Percentiles rank a stretch among this genome's conserved stretches.
phyloP scores from a whole-genome alignment of 1,284 basidiomycete species.

The Malassezia japonica region DNA sequence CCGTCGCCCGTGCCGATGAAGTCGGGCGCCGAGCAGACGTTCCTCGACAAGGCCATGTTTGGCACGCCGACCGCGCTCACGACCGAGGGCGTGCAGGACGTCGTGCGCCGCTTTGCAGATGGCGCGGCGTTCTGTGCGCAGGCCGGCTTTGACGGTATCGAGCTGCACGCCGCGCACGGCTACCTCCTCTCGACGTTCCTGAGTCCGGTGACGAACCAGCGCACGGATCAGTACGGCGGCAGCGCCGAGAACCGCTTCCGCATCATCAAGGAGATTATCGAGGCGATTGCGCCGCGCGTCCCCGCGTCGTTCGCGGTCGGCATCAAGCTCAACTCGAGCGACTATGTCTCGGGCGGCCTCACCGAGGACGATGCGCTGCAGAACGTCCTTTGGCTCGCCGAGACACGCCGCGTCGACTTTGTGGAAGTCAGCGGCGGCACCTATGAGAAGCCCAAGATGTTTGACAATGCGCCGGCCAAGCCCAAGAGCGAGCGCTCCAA shows the following conservation, averaged over 20 bases:
- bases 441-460: constrained; percentile 66
- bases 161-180: constrained; percentile 80
- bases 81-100: constrained; percentile 56
- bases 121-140: constrained; percentile 61
- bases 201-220: constrained; percentile 63
- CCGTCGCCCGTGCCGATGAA: constrained; percentile 63
- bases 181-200: constrained; percentile 76
- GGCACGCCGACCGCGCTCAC: constrained; percentile 54
- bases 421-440: constrained; percentile 79
- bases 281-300: constrained; percentile 57
- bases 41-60: constrained; percentile 50
- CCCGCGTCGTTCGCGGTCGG: constrained; percentile 63
- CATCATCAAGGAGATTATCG: constrained; percentile 61
- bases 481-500: constrained; percentile 20
- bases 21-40: constrained; percentile 20
- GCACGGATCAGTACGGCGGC: constrained; percentile 59
- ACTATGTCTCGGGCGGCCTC: constrained; percentile 59
- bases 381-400: constrained; percentile 60
- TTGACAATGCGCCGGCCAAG: constrained; percentile 6
- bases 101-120: constrained; percentile 61
- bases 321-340: constrained; percentile 72
- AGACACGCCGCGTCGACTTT: constrained; percentile 63
- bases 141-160: constrained; percentile 77
- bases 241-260: constrained; percentile 47
- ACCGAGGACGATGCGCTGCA: constrained; percentile 56